Evolutionary conservation across 345 rosid species (phyloP), one percentile per base, ranked within the genome.

Genomic region (Eucalyptus marginata): DNA sequence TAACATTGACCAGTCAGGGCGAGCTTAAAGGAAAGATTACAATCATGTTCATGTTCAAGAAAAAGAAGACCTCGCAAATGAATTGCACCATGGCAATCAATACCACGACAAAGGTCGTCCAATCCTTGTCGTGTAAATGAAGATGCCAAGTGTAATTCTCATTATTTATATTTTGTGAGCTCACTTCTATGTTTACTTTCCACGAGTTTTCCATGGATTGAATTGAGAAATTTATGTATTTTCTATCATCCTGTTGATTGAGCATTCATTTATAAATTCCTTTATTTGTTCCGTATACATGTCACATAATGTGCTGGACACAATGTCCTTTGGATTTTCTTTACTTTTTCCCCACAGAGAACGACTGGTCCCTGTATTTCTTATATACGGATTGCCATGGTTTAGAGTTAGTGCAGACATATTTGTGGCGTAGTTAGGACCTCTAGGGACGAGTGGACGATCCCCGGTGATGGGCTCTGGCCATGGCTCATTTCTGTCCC

Each of bases 1-100:
- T 90, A 27, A 52, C 86, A n/a, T 79, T 90, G 36, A 54, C 22
- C 15, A 86, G 89, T 31, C 85, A 88, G 4, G 86, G 89, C n/a
- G 79, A 7, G 80, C 27, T 90, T 59, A 58, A 66, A 22, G 91
- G 91, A 29, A 88, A 90, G 58, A 29, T 90, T 22, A 68, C 66
- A 20, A 10, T 90, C 62, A 50, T 88, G 88, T 49, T 85, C 31
- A 50, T 90, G 46, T 87, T 90, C 64, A 88, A 88, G 88, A 88
- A 85, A 62, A 86, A 86, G 88, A 90, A 86, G 71, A 62, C 49
- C n/a, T 17, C 87, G 8, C 44, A 13, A 20, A 68, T 90, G 89
- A 68, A 90, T 83, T 90, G 91, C 88, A 90, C 91, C 52, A 68
- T 90, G 88, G n/a, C 54, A 3, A 49, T 90, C 13, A 13, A 83